Evolutionary conservation across 1,284 basidiomycete species (phyloP).

Genomic region (Marasmius sp.): DNA sequence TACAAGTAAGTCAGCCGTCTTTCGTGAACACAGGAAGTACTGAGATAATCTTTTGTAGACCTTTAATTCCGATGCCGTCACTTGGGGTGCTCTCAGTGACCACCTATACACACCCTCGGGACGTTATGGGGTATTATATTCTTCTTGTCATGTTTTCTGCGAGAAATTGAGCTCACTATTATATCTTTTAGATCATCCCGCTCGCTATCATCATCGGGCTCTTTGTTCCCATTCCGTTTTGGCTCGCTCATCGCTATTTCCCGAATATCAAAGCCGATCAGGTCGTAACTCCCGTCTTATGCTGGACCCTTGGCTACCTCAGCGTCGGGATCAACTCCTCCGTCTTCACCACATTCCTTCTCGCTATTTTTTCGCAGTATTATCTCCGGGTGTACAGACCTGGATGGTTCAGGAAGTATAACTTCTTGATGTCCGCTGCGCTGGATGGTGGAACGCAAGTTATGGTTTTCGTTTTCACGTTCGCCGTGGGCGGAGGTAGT

Average conservation of each 20-base stretch:
- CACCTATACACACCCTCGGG: slow-evolving; percentile 48
- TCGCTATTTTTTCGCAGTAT: slow-evolving; percentile 57
- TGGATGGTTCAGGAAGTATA: slow-evolving; percentile 62
- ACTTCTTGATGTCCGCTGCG: slow-evolving; percentile 67
- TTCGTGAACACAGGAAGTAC: background rate
- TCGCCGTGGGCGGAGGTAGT: slow-evolving; percentile 57
- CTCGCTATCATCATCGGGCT: slow-evolving; percentile 54
- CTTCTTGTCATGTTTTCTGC: slow-evolving; percentile 10
- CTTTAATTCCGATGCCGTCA: slow-evolving; percentile 48
- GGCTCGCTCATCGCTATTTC: slow-evolving; percentile 45
- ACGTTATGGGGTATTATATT: slow-evolving; percentile 40
- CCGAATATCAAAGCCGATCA: slow-evolving; percentile 47
- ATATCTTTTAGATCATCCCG: slow-evolving; percentile 40
- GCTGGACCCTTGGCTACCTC: slow-evolving; percentile 22
- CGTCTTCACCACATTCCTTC: slow-evolving; percentile 47
- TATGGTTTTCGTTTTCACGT: slow-evolving; percentile 45
- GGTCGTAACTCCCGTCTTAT: slow-evolving; percentile 49
- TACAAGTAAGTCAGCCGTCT: slow-evolving; percentile 28
- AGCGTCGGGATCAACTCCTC: slow-evolving; percentile 52
- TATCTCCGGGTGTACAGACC: slow-evolving; percentile 61
- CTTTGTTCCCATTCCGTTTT: slow-evolving; percentile 54
- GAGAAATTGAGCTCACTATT: slow-evolving; percentile 5
- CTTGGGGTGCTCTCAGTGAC: slow-evolving; percentile 59
- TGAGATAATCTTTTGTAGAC: slow-evolving; percentile 11
- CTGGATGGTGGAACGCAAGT: slow-evolving; percentile 61